Percentiles rank a stretch among this genome's conserved stretches.
Evolutionary conservation across 805 yeast species (phyloP).

Genomic region (Candida morakotiae): DNA sequence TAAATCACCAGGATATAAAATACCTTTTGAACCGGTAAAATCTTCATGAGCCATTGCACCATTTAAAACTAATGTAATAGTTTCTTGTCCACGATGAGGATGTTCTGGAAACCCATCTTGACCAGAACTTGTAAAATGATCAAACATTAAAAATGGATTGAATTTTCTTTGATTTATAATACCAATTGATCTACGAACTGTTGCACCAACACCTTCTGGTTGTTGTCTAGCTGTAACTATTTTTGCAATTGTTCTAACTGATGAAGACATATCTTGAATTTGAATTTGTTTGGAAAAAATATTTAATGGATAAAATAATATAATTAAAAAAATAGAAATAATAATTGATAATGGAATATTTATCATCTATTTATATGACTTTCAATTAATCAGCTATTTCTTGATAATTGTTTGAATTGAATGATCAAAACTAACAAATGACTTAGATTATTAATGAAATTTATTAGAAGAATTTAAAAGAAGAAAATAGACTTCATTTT

Average conservation of each 20-base stretch:
- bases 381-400: background rate
- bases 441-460: no score
- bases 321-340: conserved; percentile 5
- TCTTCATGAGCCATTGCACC: conserved; percentile 50
- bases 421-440: no score
- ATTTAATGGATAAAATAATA: conserved; percentile 1
- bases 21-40: conserved; percentile 80
- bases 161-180: conserved; percentile 63
- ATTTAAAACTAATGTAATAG: conserved; percentile 27
- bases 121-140: conserved; percentile 63
- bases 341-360: conserved; percentile 1
- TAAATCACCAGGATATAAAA: conserved; percentile 74
- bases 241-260: conserved; percentile 27
- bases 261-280: conserved; percentile 9
- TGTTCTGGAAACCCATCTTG: conserved; percentile 56
- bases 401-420: no score
- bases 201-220: conserved; percentile 86
- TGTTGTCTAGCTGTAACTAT: conserved; percentile 56
- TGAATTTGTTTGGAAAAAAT: conserved; percentile 2
- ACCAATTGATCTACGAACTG: conserved; percentile 79
- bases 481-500: no score
- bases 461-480: no score
- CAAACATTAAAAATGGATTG: conserved; percentile 78
- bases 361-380: conserved; percentile 9
- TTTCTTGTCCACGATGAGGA: conserved; percentile 38